A percentile compares a stretch with the other conserved stretches of the same genome.
These are phyloP conservation scores for Actinomucor elegans DNA, from an alignment of 371 early-diverging fungal genomes.

Conservation along the genomic window DNA sequence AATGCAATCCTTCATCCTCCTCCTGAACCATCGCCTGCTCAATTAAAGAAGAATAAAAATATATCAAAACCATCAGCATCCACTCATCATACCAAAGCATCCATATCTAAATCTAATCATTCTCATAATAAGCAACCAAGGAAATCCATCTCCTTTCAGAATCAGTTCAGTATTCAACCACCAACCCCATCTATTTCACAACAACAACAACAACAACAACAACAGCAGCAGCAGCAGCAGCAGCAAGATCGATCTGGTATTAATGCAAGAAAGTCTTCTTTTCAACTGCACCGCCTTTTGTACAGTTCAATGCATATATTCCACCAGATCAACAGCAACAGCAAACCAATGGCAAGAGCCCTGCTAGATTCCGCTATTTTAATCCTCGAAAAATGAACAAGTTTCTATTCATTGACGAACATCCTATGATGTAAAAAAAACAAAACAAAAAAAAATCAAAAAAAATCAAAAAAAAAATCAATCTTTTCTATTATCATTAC, in stretches of 20 bases:
- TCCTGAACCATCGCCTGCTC: neutral
- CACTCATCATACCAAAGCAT: neutral
- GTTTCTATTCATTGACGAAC: constrained; percentile 54
- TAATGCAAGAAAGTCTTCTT: constrained; percentile 14
- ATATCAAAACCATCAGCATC: neutral
- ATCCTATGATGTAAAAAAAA: constrained; percentile 29
- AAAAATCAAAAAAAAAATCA: too few species aligned
- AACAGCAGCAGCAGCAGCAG: neutral
- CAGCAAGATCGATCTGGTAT: neutral
- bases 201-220: constrained; percentile 6
- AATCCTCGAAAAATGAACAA: constrained; percentile 57
- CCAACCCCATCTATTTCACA: neutral
- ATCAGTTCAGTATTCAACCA: constrained; percentile 20
- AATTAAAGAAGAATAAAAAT: too few species aligned
- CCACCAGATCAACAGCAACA: constrained; percentile 8
- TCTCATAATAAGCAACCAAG: constrained; percentile 1
- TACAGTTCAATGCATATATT: constrained; percentile 21
- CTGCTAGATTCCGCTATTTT: constrained; percentile 51
- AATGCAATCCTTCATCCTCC: constrained; percentile 9
- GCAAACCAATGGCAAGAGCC: constrained; percentile 20
- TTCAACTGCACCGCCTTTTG: constrained; percentile 19
- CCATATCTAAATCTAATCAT: neutral
- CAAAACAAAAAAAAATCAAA: too few species aligned
- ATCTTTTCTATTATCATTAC: too few species aligned
- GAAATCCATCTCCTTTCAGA: constrained; percentile 20